Evolutionary conservation across 208 protist species (phyloP).

Genomic region (Wallacemonas sp.): DNA sequence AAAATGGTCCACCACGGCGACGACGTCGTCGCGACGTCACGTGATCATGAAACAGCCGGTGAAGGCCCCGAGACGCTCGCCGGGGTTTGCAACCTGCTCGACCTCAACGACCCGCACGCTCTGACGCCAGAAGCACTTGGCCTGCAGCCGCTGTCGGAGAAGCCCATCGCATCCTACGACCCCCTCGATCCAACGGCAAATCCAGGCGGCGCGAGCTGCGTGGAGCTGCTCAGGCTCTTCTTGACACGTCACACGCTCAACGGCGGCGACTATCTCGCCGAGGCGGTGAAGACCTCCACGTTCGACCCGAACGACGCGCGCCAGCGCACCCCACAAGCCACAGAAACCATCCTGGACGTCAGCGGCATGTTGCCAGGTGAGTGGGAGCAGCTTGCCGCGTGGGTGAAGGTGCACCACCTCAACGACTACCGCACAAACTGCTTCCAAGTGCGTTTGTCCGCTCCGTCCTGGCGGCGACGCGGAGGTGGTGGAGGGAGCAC

Average conservation of each 20-base stretch:
- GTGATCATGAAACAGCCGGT: background rate
- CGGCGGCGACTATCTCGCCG: slow-evolving; percentile 93
- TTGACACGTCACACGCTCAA: slow-evolving; percentile 95
- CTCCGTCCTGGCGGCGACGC: slow-evolving; percentile 18
- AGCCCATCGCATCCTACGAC: slow-evolving; percentile 91
- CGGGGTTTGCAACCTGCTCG: slow-evolving; percentile 58
- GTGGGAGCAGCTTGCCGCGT: slow-evolving; percentile 93
- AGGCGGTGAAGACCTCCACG: slow-evolving; percentile 81
- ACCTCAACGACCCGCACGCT: slow-evolving; percentile 52
- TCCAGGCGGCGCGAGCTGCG: slow-evolving; percentile 80
- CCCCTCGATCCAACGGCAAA: slow-evolving; percentile 97
- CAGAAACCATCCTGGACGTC: slow-evolving; percentile 85
- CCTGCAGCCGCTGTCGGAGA: slow-evolving; percentile 83
- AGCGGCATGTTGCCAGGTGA: slow-evolving; percentile 80
- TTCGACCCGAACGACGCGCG: slow-evolving; percentile 86
- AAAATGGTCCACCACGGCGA: background rate
- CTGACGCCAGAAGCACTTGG: slow-evolving; percentile 95
- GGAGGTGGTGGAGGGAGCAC: slow-evolving; percentile 1
- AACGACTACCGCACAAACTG: slow-evolving; percentile 90
- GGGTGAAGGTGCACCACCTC: slow-evolving; percentile 91
- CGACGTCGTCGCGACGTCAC: slow-evolving; percentile 1
- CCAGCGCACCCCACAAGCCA: slow-evolving; percentile 71
- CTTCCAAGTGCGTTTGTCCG: slow-evolving; percentile 85
- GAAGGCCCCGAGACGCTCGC: slow-evolving; percentile 39
- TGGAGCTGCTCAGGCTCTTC: slow-evolving; percentile 95